phyloP scores from a whole-genome alignment of 2,329 filamentous ascomycete species.

The Rhinocladiella similis region DNA sequence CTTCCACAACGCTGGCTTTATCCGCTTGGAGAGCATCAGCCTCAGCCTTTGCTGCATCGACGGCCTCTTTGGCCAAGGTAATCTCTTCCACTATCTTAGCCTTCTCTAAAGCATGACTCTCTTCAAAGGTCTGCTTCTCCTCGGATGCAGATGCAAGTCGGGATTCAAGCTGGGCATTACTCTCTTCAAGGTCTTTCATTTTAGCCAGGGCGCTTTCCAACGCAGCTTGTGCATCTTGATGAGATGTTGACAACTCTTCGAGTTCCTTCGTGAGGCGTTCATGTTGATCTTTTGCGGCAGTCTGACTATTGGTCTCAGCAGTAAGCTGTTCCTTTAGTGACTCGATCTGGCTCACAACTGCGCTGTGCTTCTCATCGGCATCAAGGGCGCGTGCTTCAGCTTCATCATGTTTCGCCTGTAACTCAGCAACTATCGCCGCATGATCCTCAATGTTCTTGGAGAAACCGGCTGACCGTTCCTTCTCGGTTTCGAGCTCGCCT shows the following conservation, averaged over 20 bases:
- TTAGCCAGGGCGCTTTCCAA: slow-evolving; percentile 14
- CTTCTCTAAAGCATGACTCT: slow-evolving; percentile 26
- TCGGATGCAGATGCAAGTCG: slow-evolving; percentile 34
- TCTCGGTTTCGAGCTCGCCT: slow-evolving; percentile 6
- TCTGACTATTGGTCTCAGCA: slow-evolving; percentile 2
- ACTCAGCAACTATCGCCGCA: slow-evolving; percentile 3
- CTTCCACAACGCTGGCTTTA: not conserved
- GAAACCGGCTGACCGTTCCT: slow-evolving; percentile 4
- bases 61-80: not conserved
- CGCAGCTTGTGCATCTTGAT: slow-evolving; percentile 8
- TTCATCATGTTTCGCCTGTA: slow-evolving; percentile 10
- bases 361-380: slow-evolving; percentile 11
- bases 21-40: not conserved
- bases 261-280: slow-evolving; percentile 11
- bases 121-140: slow-evolving; percentile 35
- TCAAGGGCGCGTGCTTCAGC: not conserved
- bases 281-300: slow-evolving; percentile 8
- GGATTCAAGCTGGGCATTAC: slow-evolving; percentile 1
- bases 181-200: slow-evolving; percentile 5
- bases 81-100: slow-evolving; percentile 5
- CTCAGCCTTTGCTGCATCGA: not conserved
- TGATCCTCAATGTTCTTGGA: slow-evolving; percentile 13
- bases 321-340: slow-evolving; percentile 11
- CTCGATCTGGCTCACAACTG: slow-evolving; percentile 9
- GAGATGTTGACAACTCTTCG: slow-evolving; percentile 7